Base-by-base conservation (phyloP, 2,329 filamentous ascomycete species). In the Fusarium solani-melongenae region DNA sequence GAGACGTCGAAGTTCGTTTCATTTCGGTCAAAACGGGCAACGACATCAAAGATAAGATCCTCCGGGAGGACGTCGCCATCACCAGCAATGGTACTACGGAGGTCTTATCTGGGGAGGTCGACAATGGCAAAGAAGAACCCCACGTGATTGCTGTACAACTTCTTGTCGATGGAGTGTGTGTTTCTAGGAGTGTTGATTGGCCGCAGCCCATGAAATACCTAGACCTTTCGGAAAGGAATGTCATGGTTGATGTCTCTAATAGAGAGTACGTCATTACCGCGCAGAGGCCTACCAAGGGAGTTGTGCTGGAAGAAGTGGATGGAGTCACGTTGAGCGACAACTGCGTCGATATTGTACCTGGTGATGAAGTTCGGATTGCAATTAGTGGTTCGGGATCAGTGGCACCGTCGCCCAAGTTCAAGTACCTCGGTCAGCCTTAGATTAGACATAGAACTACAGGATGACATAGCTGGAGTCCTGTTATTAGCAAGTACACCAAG, bases 201-300 rank as follows among this genome's bases (percentile, higher is more conserved):
- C 89, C 90, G 1, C 88, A 92, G 56, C 90, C 90, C 1, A 72
- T 92, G 59, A 92, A 92, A 79, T 91, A 90, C 69, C 78, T 90
- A 2, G 84, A 87, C 70, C 81, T 91, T 46, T 79, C 83, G 14
- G 80, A 85, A 41, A 84, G 87, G 29, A 77, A 71, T 2, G 63
- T 81, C 12, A 44, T 81, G 1, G 77, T 90, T 12, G 75, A 75
- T 11, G 74, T 85, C 1, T 36, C 55, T 0, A 10, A 68, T 2
- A 68, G 74, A 9, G 66, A 70, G 36, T 78, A 53, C 10, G n/a
- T 69, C 60, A 73, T 83, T 17, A 75, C 82, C 77, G 75, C 84
- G 36, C 64, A 84, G 41, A 82, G 84, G 29, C 89, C 90, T 0
- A 85, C 90, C 4, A 91, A 91, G 74, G 88, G 88, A 0, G 84